Evolutionary conservation across 176 grass and related monocot species (phyloP).

Genomic region (Hordeum marinum): DNA sequence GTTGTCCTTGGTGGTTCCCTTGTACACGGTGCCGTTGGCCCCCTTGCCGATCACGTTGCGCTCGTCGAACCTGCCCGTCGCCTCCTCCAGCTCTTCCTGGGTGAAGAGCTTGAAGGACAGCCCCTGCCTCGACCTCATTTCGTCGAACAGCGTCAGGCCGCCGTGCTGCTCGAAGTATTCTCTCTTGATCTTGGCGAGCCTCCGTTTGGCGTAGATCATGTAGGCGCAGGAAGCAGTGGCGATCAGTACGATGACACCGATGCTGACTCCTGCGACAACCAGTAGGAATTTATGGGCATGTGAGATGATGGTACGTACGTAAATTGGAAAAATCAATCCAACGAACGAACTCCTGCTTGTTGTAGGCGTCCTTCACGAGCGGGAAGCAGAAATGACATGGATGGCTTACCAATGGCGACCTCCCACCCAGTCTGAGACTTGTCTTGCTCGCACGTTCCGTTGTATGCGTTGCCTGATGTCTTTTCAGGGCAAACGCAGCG

Average conservation of each 20-base stretch:
- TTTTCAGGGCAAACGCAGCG: conserved; percentile 44
- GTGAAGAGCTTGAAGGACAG: conserved; percentile 60
- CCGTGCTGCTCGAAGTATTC: conserved; percentile 71
- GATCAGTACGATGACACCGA: conserved; percentile 24
- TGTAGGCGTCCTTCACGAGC: too few relatives aligned
- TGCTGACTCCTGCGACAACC: conserved; percentile 33
- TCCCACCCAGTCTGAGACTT: conserved; percentile 34
- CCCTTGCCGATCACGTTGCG: conserved; percentile 54
- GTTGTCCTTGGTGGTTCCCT: conserved; percentile 38
- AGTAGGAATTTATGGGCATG: background rate
- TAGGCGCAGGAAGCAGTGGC: conserved; percentile 9
- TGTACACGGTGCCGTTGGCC: conserved; percentile 76
- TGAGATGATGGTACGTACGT: too few relatives aligned
- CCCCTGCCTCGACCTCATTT: conserved; percentile 59
- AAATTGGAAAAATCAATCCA: background rate
- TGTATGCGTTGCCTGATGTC: conserved; percentile 28
- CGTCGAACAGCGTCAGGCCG: conserved; percentile 45
- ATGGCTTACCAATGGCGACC: conserved; percentile 54
- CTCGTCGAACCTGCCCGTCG: conserved; percentile 53
- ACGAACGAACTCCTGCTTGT: too few relatives aligned
- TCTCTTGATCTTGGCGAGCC: conserved; percentile 34
- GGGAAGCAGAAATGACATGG: too few relatives aligned
- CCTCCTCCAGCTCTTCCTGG: conserved; percentile 53
- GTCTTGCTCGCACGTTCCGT: conserved; percentile 27
- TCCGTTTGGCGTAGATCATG: conserved; percentile 38